Percentiles rank a stretch among this genome's conserved stretches.
These are phyloP conservation scores for Rhizopus arrhizus DNA, from an alignment of 371 early-diverging fungal species.

Conservation along the genomic window DNA sequence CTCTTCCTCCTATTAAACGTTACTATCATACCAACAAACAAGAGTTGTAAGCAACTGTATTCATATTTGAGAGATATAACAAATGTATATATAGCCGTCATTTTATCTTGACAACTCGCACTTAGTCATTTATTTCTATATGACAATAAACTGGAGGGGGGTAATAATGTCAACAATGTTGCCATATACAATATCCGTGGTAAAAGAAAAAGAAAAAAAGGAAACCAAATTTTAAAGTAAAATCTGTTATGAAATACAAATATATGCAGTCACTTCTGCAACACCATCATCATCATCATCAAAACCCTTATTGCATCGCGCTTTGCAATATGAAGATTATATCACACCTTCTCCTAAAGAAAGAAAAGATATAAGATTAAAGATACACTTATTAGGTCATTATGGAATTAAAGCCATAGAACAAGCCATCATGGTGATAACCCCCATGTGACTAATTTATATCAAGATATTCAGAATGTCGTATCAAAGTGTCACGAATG, in stretches of 20 bases:
- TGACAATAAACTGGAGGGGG: not conserved
- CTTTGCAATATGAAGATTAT: conserved; percentile 9
- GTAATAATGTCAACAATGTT: not conserved
- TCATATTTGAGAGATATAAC: not conserved
- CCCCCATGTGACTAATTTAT: not conserved
- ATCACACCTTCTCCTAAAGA: conserved; percentile 8
- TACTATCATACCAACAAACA: conserved; percentile 1
- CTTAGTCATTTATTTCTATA: conserved; percentile 1
- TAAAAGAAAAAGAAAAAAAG: not conserved
- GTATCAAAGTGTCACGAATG: not conserved
- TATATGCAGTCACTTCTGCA: not conserved
- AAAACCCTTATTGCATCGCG: not conserved
- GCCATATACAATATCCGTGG: not conserved
- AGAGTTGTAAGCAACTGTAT: conserved; percentile 5
- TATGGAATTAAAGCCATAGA: conserved; percentile 11
- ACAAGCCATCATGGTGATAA: conserved; percentile 1
- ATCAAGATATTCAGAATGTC: not conserved
- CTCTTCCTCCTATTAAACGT: conserved; percentile 6
- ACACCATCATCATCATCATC: not conserved
- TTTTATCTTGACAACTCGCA: not conserved
- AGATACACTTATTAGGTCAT: conserved; percentile 7
- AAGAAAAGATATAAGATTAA: not conserved
- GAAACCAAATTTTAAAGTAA: not conserved
- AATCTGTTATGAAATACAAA: not conserved
- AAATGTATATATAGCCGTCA: conserved; percentile 4